A percentile compares a stretch with the other conserved stretches of the same genome.
Conservation (phyloP, 352 stramenopile genomes). For the Detonula confervacea region DNA sequence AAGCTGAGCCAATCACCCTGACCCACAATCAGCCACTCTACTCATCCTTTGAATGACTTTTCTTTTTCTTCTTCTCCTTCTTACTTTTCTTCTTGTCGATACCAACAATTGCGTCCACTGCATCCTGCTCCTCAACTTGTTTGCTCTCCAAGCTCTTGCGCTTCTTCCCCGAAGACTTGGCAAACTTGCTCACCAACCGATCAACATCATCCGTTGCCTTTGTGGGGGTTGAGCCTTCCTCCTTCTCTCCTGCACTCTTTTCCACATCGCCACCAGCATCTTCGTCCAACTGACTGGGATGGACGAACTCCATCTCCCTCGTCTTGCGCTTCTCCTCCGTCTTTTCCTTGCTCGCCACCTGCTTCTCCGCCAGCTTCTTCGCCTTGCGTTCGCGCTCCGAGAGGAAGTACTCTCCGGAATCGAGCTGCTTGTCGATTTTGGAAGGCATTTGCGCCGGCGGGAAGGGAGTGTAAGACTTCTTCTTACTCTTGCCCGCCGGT, state of each 20-base stretch:
- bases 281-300: constrained; percentile 25
- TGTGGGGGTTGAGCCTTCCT: neutral
- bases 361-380: constrained; percentile 91
- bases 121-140: neutral
- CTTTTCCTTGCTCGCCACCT: constrained; percentile 55
- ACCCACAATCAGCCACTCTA: neutral
- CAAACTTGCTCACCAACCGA: constrained; percentile 44
- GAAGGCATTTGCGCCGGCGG: constrained; percentile 92
- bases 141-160: constrained; percentile 12
- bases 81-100: neutral
- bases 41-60: neutral
- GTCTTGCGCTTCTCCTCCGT: constrained; percentile 68
- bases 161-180: constrained; percentile 32
- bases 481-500: constrained; percentile 64
- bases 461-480: constrained; percentile 99
- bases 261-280: neutral
- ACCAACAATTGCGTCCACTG: neutral
- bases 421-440: constrained; percentile 98
- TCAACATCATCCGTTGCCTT: constrained; percentile 29
- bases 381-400: constrained; percentile 94
- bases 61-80: constrained; percentile 9
- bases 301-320: constrained; percentile 66
- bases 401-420: constrained; percentile 99
- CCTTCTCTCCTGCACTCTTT: neutral
- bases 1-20: neutral